phyloP scores from a whole-genome alignment of 306 rosid genomes.

The Prunus padus region DNA sequence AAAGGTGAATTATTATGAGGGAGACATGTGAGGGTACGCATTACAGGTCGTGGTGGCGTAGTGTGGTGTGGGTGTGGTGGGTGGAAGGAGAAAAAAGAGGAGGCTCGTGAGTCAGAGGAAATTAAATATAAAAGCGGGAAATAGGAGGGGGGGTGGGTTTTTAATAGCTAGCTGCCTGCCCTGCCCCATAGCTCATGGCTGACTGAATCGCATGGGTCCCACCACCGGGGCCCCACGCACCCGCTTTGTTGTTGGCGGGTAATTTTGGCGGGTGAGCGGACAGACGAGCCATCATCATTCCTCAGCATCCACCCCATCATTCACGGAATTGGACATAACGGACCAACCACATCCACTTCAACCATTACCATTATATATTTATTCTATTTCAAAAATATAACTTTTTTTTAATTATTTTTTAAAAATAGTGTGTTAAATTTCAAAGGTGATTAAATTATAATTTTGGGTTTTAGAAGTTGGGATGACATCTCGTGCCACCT shows the following conservation, averaged over 20 bases:
- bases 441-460: too few species aligned
- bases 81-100: conserved; percentile 13
- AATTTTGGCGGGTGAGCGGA: conserved; percentile 41
- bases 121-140: conserved; percentile 37
- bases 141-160: not conserved
- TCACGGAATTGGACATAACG: conserved; percentile 29
- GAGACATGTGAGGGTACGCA: not conserved
- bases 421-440: too few species aligned
- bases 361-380: not conserved
- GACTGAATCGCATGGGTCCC: conserved; percentile 29
- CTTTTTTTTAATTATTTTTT: too few species aligned
- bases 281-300: conserved; percentile 3
- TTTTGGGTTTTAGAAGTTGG: too few species aligned
- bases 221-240: conserved; percentile 10
- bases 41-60: not conserved
- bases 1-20: conserved; percentile 1
- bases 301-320: conserved; percentile 7
- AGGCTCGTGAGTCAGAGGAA: conserved; percentile 10
- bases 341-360: conserved; percentile 17
- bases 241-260: conserved; percentile 39
- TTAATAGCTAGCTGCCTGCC: not conserved
- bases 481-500: too few species aligned
- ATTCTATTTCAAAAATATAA: not conserved
- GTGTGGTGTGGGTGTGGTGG: conserved; percentile 4
- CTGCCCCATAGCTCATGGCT: not conserved